Base-by-base conservation (phyloP, 352 stramenopile species). In the Globisporangium apiculatum region DNA sequence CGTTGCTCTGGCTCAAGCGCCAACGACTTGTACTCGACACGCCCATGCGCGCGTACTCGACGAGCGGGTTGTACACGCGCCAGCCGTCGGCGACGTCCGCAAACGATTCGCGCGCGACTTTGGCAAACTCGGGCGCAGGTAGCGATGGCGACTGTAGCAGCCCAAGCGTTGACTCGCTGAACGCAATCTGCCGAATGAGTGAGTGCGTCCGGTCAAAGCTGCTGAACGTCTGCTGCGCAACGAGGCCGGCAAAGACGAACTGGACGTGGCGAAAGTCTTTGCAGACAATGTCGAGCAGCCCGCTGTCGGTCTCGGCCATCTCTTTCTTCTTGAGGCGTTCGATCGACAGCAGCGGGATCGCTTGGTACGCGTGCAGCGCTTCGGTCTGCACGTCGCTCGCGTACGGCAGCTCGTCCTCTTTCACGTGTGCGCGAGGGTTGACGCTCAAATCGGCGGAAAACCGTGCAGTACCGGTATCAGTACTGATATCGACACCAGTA, bases 251-350 rank as follows among this genome's bases (percentile, higher is more conserved):
- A 56, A 92, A 91, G 40, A 82, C 60, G 60, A 94, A 87, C 54
- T 91, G 82, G 7, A 91, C 60, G 41, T 79, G 82, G 4, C 84
- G 82, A 48, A 92, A 88, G 66, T 94, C 84, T 51, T 94, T 94
- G 58, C 80, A 86, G 10, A 88, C 65, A 41, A 94, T 56, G 49
- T 91, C 79, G 7, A 94, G 57, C 18, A 91, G 36, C 9, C 84
- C 83, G 40, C 65, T 87, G 53, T 94, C 82, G 0, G 67, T 86
- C 64, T 94, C 84, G 18, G 72, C 76, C 61, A 84, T 79, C 47
- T 92, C 79, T 37, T 91, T 87, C 46, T 79, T 68, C 65, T 91
- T 91, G 17, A 86, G 61, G 40, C 78, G 79, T 35, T 94, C 82
- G 42, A 92, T 83, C 1, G 80, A 76, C 9, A 86, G 62, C 0